Evolutionary conservation across 2,329 filamentous ascomycete species (phyloP).

Genomic region (Arthrobotrys musiformis): DNA sequence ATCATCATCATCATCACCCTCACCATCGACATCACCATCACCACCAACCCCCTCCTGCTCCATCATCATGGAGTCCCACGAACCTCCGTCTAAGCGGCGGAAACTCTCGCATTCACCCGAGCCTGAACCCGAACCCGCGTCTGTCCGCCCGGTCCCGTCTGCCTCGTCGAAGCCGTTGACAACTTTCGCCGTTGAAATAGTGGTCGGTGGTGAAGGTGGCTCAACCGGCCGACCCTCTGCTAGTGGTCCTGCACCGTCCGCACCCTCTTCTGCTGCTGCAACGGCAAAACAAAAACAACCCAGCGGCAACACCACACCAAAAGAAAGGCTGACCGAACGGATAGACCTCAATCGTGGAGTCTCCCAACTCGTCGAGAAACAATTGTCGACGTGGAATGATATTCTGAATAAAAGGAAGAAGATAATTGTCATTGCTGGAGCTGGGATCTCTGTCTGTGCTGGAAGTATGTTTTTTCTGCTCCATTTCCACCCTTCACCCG

Average conservation of each 20-base stretch:
- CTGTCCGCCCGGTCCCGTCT: neutral
- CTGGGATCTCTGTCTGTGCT: conserved; percentile 95
- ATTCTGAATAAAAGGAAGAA: conserved; percentile 89
- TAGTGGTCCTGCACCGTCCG: conserved; percentile 23
- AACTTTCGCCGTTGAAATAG: conserved; percentile 49
- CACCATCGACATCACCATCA: conserved; percentile 29
- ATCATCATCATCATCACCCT: conserved; percentile 31
- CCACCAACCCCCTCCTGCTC: conserved; percentile 59
- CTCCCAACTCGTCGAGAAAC: conserved; percentile 68
- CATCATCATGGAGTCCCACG: conserved; percentile 70
- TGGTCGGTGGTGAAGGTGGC: conserved; percentile 35
- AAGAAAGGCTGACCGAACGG: conserved; percentile 75
- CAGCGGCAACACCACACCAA: conserved; percentile 51
- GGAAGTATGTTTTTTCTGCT: conserved; percentile 85
- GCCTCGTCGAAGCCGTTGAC: conserved; percentile 18
- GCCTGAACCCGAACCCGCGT: conserved; percentile 10
- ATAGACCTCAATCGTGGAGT: conserved; percentile 72
- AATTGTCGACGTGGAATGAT: conserved; percentile 76
- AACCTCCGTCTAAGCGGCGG: conserved; percentile 79
- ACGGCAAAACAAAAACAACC: conserved; percentile 26
- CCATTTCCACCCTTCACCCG: conserved; percentile 53
- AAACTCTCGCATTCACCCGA: conserved; percentile 66
- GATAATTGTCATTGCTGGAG: conserved; percentile 95
- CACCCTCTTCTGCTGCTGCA: neutral
- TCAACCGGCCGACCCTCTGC: conserved; percentile 17